Percentiles rank a stretch among this genome's conserved stretches.
These are phyloP conservation scores for Emiliania huxleyi DNA, from an alignment of 78 protist species.

Conservation along the genomic window DNA sequence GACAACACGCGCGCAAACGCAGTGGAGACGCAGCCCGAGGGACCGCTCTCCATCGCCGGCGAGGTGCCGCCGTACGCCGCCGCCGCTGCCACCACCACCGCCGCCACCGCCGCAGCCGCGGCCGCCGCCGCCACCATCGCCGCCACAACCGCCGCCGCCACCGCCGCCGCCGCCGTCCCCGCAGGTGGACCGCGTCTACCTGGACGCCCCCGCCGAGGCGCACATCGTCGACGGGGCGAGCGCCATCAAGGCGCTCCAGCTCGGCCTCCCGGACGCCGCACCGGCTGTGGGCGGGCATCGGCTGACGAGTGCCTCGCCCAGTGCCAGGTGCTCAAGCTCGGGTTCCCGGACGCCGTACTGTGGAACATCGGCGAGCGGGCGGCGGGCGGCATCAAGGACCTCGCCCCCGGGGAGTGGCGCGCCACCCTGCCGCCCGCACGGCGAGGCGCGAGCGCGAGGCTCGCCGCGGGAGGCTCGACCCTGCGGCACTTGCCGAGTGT, in stretches of 20 bases:
- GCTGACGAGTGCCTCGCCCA: no score
- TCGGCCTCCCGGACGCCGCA: conserved; percentile 10
- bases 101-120: no score
- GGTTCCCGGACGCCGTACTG: not conserved
- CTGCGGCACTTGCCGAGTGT: no score
- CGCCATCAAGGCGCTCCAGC: not conserved
- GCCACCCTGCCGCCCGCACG: no score
- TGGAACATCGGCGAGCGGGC: not conserved
- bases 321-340: not conserved
- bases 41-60: not conserved
- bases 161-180: no score
- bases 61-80: no score
- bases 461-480: no score
- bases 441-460: no score
- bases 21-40: not conserved
- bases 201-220: not conserved
- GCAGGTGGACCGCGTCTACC: conserved; percentile 23
- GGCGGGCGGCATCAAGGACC: not conserved
- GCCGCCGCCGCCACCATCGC: no score
- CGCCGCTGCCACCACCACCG: no score
- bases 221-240: not conserved
- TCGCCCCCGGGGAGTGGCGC: not conserved
- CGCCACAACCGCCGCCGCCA: no score
- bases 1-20: not conserved
- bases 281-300: no score